Evolutionary conservation across 2,329 filamentous ascomycete species (phyloP), one percentile per base, ranked within the genome.

Genomic region (Hansfordia pulvinata): DNA sequence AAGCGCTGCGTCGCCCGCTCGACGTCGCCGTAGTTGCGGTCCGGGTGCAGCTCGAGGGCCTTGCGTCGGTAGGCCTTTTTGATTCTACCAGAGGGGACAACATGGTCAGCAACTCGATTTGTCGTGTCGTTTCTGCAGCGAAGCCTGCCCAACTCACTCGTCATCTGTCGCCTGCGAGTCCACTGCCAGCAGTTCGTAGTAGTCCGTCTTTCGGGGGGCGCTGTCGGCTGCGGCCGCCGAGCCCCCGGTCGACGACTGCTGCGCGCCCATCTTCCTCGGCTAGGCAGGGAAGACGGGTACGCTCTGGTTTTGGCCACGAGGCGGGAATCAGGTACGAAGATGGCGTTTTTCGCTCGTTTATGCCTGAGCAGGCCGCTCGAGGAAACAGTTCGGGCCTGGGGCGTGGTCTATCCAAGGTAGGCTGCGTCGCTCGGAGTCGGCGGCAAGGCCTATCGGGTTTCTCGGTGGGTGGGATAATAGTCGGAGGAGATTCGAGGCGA

Each of bases 31-130:
- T 80, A 77, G 52, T 98, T 98, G 39, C 86, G 80, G 53, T 98
- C 90, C 1, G 90, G 90, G 49, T 98, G 90, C 8, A 96, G 64
- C 50, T 94, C 85, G 25, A 98, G 70, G 2, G 90, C 90, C 49
- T 88, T 94, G 34, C 62, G 75, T 36, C 84, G 74, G 53, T 98
- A 98, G 10, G 86, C 85, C 44, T 84, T 93, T 46, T 93, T 93
- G 44, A 98, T 85, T 36, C 80, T 88, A n/a, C 5, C n/a, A 17
- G 8, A 24, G 32, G 23, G 12, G 9, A 12, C 20, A 25, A 20
- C 13, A 29, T 8, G 23, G 17, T 35, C 23, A 32, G 27, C 28
- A 23, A 13, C 28, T 10, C 26, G 11, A 12, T 23, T 17, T n/a
- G 10, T 26, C 13, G 20, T 17, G n/a, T 15, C 10, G 16, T 27